Base-by-base conservation (phyloP, 768 basidiomycete species). In the Termitomyces sp. region DNA sequence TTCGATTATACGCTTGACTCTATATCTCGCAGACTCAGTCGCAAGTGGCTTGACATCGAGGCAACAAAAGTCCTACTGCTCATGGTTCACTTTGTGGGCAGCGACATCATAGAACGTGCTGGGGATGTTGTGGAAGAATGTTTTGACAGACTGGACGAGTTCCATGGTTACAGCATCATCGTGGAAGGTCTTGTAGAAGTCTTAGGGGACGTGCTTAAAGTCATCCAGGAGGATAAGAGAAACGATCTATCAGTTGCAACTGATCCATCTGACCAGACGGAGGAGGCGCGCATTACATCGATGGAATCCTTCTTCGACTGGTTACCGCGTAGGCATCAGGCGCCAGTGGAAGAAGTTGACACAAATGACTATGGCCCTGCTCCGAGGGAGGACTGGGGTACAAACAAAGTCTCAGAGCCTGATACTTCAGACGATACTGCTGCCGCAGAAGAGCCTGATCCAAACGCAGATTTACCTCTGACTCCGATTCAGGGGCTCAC, bases 41-140 rank as follows among this genome's bases (percentile, higher is more conserved):
- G 84, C 18, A 80, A 88, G 59, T 87, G 90, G 80, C 79, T 98
- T 10, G 93, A 96, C 61, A 79, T 91, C 2, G 86, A 90, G 35
- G 96, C 96, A 0, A 90, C 95, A 9, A 88, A 91, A 61, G 94
- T 98, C 6, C 77, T 99, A 22, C 82, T 85, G 14, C 74, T 94
- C 28, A 85, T 98, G 68, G 82, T 98, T 57, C 86, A 89, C 9
- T 78, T 98, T 13, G 91, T 96, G 7, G 96, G 97, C 0, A 78
- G 78, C 30, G 88, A 90, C 55, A 85, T 98, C 33, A 92, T 98
- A 0, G 86, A 90, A 47, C 86, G 86, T 63, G 94, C 97, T 8
- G 86, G 88, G 14, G 97, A 98, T 69, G 86, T 98, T 10, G 94
- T 98, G 10, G 96, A 97, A 70, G 95, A 97, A 70, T 95, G 96